A percentile compares a stretch with the other conserved stretches of the same genome.
Evolutionary conservation across 768 basidiomycete species (phyloP).

Genomic region (Royoungia palumana): DNA sequence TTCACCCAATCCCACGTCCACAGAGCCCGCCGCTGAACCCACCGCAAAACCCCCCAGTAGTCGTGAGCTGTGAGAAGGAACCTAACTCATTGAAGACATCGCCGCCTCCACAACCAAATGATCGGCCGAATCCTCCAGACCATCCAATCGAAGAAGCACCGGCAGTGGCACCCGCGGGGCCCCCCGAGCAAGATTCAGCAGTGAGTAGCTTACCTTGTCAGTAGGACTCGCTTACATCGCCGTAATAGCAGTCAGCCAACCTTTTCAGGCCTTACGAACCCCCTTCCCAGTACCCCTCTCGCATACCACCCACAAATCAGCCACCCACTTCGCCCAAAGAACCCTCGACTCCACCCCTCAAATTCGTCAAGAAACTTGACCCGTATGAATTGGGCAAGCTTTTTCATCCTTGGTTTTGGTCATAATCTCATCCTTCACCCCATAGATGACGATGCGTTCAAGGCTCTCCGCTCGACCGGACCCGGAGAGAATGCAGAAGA

Average conservation of each 20-base stretch:
- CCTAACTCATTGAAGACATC: background rate
- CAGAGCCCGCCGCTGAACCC: background rate
- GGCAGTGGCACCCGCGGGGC: slow-evolving; percentile 1
- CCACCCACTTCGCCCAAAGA: background rate
- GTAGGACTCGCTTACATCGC: background rate
- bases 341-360: slow-evolving; percentile 6
- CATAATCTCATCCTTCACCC: background rate
- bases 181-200: background rate
- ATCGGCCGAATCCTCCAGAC: background rate
- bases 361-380: slow-evolving; percentile 27
- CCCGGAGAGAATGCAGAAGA: slow-evolving; percentile 2
- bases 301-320: slow-evolving; percentile 4
- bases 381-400: slow-evolving; percentile 27
- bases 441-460: slow-evolving; percentile 26
- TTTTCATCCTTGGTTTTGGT: background rate
- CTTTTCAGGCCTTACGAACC: slow-evolving; percentile 27
- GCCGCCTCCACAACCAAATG: background rate
- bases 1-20: slow-evolving; percentile 23
- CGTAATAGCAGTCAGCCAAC: slow-evolving; percentile 5
- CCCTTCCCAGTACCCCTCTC: slow-evolving; percentile 21
- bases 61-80: too few species aligned
- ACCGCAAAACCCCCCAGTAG: too few species aligned
- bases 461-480: slow-evolving; percentile 7
- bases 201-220: slow-evolving; percentile 1
- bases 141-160: background rate